These are phyloP conservation scores for Aspergillus hancockii DNA, from an alignment of 495 filamentous ascomycete species.

Conservation along the genomic window DNA sequence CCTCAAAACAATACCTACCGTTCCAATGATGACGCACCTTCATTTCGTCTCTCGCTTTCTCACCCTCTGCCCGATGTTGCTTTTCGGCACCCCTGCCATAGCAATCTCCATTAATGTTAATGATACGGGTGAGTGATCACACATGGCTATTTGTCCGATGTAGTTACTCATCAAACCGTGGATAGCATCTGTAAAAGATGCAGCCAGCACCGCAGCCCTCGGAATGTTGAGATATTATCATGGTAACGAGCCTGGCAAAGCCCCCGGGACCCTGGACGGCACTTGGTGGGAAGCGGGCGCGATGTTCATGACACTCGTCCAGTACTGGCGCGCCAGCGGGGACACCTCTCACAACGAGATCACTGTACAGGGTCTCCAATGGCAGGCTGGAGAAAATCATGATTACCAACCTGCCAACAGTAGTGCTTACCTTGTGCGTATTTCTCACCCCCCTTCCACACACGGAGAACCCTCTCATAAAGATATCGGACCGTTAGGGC, in stretches of 20 bases:
- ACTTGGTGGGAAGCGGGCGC: constrained; percentile 49
- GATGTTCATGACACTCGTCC: constrained; percentile 48
- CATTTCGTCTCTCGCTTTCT: no score
- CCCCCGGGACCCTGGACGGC: constrained; percentile 39
- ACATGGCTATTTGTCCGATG: no score
- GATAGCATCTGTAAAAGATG: constrained; percentile 21
- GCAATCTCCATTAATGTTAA: no score
- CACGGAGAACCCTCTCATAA: not conserved
- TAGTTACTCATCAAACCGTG: no score
- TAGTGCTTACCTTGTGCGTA: constrained; percentile 29
- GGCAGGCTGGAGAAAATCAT: constrained; percentile 42
- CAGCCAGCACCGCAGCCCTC: constrained; percentile 19
- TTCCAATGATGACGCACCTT: no score
- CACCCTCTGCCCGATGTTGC: no score
- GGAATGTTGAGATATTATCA: constrained; percentile 52
- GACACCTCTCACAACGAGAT: constrained; percentile 46
- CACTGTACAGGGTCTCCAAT: constrained; percentile 43
- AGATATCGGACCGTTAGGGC: no score
- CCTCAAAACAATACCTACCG: no score
- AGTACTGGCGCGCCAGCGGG: constrained; percentile 53
- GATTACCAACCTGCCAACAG: constrained; percentile 41
- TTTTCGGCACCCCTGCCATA: no score
- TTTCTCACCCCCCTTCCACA: not conserved
- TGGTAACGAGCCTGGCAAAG: constrained; percentile 38
- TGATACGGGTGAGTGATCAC: no score